A percentile compares a stretch with the other conserved stretches of the same genome.
Evolutionary conservation across 805 yeast genomes (phyloP).

Genomic region (Hanseniaspora hatyaiensis): DNA sequence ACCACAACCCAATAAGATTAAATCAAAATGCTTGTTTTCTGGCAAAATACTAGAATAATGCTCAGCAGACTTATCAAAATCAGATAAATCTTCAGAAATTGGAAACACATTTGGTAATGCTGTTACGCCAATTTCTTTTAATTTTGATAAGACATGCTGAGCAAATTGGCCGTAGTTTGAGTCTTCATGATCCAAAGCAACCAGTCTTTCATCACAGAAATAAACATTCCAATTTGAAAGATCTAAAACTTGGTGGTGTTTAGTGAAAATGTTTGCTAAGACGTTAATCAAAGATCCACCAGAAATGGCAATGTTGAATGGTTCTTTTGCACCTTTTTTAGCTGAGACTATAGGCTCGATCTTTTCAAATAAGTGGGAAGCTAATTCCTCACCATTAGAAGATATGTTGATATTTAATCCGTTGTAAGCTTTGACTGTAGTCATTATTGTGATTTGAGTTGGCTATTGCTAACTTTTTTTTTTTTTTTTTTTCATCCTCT

Average conservation of each 20-base stretch:
- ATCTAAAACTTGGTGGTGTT: constrained; percentile 35
- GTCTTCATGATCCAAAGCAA: constrained; percentile 68
- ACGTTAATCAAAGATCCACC: constrained; percentile 86
- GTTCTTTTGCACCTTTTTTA: constrained; percentile 24
- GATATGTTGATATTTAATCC: constrained; percentile 9
- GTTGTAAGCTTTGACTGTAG: background rate
- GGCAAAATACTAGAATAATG: constrained; percentile 56
- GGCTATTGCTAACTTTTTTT: too few relatives aligned
- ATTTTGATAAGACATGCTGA: constrained; percentile 34
- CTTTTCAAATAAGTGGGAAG: constrained; percentile 5
- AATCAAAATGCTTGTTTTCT: constrained; percentile 35
- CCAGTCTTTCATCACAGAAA: constrained; percentile 86
- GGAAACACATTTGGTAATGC: constrained; percentile 51
- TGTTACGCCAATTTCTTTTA: constrained; percentile 28
- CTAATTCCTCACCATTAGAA: constrained; percentile 4
- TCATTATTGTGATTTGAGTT: constrained; percentile 3
- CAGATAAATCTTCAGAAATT: constrained; percentile 49
- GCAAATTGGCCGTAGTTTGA: constrained; percentile 78
- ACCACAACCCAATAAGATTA: constrained; percentile 77
- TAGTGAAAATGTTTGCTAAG: constrained; percentile 43
- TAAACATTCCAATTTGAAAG: constrained; percentile 73
- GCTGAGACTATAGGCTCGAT: constrained; percentile 2
- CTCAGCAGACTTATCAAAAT: constrained; percentile 44
- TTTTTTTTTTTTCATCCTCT: too few relatives aligned
- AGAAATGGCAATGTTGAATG: constrained; percentile 68